Base-by-base conservation (phyloP, 2,329 filamentous ascomycete genomes). In the Phyllosticta citriasiana region DNA sequence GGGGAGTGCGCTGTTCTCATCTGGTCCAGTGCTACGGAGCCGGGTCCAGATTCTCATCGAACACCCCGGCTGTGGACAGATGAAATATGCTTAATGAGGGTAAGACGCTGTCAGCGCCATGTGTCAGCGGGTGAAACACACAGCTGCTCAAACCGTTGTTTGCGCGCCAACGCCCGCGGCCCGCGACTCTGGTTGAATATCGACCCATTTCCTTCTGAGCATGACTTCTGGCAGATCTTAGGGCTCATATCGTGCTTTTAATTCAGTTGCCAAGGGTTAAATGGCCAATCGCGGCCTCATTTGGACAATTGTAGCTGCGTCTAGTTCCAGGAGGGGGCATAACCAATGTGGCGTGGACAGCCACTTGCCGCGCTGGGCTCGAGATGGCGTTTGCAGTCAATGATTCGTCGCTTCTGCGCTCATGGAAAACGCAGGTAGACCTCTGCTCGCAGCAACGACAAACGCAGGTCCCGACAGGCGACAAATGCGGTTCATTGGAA, bases 321-420 rank as follows among this genome's bases (percentile, higher is more conserved):
- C 47, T 54, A 30, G 26, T 61, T 57, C 55, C 59, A 19, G n/a
- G 40, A 47, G 16, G 5, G 50, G 56, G 54, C 54, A 53, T 33
- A 40, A 53, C 54, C 25, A 60, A 19, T 55, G 58, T 60, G 58
- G 58, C 53, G 53, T 27, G 25, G 14, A 40, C 50, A 55, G 58
- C 58, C 58, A 60, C 58, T 60, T 57, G 55, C 59, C 27, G 57
- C 50, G 47, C 54, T 35, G 55, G 47, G 59, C 57, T 61, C 55
- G 54, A 61, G 59, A 57, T 53, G 59, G 55, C 59, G 59, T 53
- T 47, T 30, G 40, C 19, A 27, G 54, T 54, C 59, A 26, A 27
- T 57, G 59, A 60, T 57, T 57, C 54, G 59, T 61, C 47, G 59
- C 59, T 51, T 53, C 25, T 19, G 19, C 22, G 10, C 14, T 53